A percentile compares a stretch with the other conserved stretches of the same genome.
Conservation (phyloP, 179 eudicot species). For the Silene coronaria region DNA sequence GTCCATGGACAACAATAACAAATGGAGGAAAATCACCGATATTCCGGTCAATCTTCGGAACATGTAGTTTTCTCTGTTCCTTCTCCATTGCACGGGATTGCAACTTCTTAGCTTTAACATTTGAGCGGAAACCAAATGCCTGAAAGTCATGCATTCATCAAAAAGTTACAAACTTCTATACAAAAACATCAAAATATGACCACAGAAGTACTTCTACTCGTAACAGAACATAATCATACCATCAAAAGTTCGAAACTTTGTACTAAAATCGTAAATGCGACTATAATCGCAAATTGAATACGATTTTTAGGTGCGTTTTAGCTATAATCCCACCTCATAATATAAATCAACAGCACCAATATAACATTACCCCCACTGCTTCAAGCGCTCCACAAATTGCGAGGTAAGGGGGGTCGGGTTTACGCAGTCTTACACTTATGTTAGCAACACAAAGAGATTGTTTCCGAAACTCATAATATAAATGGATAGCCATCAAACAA, state of each 20-base stretch:
- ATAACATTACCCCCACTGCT: too few species aligned
- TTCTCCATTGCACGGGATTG: slow-evolving; percentile 67
- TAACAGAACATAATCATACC: neutral
- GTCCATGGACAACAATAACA: slow-evolving; percentile 90
- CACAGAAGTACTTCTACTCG: neutral
- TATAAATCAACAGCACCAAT: too few species aligned
- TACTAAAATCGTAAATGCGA: neutral
- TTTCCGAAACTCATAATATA: too few species aligned
- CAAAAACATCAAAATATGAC: neutral
- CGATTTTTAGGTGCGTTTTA: neutral
- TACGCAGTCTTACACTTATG: too few species aligned
- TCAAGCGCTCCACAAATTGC: too few species aligned
- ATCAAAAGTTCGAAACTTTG: neutral
- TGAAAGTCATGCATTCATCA: slow-evolving; percentile 17
- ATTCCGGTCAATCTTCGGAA: slow-evolving; percentile 64
- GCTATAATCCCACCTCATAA: too few species aligned
- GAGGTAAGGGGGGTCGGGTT: too few species aligned
- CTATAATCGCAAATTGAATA: neutral
- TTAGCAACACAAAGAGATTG: too few species aligned
- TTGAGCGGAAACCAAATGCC: slow-evolving; percentile 78
- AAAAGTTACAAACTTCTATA: neutral
- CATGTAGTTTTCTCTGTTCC: slow-evolving; percentile 82
- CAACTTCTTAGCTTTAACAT: slow-evolving; percentile 67
- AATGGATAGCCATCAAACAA: neutral
- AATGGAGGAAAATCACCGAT: slow-evolving; percentile 73